A percentile compares a stretch with the other conserved stretches of the same genome.
These are phyloP conservation scores for Drechmeria coniospora DNA, from an alignment of 2,329 filamentous ascomycete genomes.

Conservation along the genomic window DNA sequence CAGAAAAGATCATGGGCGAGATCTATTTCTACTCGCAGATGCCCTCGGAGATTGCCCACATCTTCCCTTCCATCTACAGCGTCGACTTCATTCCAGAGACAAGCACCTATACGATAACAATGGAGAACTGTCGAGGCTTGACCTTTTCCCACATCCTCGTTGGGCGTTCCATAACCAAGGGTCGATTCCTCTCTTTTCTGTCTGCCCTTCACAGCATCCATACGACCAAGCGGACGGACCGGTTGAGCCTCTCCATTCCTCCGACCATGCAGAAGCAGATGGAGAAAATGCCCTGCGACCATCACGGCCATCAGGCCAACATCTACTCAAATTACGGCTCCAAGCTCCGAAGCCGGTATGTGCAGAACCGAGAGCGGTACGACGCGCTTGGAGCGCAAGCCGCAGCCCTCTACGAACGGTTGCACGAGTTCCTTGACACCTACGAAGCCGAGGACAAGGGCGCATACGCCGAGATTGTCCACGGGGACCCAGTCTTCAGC, in stretches of 20 bases:
- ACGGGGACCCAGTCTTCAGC: slow-evolving; percentile 16
- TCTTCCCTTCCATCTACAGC: slow-evolving; percentile 11
- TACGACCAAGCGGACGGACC: neutral
- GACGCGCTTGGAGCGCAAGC: slow-evolving; percentile 11
- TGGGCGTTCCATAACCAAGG: slow-evolving; percentile 15
- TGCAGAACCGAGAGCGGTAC: slow-evolving; percentile 8
- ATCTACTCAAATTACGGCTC: slow-evolving; percentile 6
- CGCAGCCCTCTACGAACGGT: slow-evolving; percentile 9
- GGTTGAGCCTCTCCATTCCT: neutral
- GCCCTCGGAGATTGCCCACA: slow-evolving; percentile 8
- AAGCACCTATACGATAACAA: slow-evolving; percentile 12
- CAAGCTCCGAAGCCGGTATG: slow-evolving; percentile 11
- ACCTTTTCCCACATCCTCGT: slow-evolving; percentile 14
- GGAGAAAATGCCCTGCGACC: too few species aligned
- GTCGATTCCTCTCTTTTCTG: slow-evolving; percentile 11
- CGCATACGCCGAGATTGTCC: slow-evolving; percentile 11
- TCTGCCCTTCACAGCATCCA: slow-evolving; percentile 9
- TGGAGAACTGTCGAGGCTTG: slow-evolving; percentile 13
- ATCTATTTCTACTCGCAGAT: slow-evolving; percentile 17
- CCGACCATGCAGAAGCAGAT: neutral
- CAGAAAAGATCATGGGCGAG: slow-evolving; percentile 15
- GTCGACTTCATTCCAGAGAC: slow-evolving; percentile 13
- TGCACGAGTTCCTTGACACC: slow-evolving; percentile 13
- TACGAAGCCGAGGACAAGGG: slow-evolving; percentile 15
- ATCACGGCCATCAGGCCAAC: neutral